Evolutionary conservation across 768 basidiomycete genomes (phyloP).

Genomic region (Lentinus tigrinus): DNA sequence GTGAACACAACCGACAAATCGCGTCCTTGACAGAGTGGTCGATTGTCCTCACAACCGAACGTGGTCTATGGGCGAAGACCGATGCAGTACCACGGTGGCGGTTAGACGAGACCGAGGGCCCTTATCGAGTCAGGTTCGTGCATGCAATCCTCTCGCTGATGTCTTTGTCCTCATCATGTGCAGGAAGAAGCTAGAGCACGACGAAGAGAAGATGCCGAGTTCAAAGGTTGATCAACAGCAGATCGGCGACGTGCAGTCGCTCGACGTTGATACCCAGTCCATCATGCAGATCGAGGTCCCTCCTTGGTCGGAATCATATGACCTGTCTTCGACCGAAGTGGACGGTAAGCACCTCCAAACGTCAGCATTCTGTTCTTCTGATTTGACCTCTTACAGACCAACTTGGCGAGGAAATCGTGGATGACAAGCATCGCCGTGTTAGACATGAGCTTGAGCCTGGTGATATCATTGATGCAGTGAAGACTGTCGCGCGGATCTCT

Average conservation of each 20-base stretch:
- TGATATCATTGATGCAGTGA: constrained; percentile 84
- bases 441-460: constrained; percentile 86
- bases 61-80: constrained; percentile 77
- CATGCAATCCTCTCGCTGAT: background rate
- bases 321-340: constrained; percentile 59
- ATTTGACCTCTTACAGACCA: constrained; percentile 34
- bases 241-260: constrained; percentile 50
- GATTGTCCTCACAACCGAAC: constrained; percentile 63
- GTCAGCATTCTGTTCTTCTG: background rate
- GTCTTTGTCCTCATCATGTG: constrained; percentile 3
- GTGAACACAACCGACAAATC: constrained; percentile 74
- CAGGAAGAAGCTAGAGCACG: constrained; percentile 78
- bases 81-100: constrained; percentile 59
- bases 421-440: constrained; percentile 86
- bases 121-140: constrained; percentile 77
- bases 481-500: constrained; percentile 82
- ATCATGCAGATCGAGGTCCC: constrained; percentile 58
- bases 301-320: constrained; percentile 73
- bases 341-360: constrained; percentile 43
- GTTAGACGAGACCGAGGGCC: constrained; percentile 91
- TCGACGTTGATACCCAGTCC: constrained; percentile 50
- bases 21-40: constrained; percentile 60
- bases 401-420: constrained; percentile 74
- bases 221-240: constrained; percentile 47
- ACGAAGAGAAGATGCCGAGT: constrained; percentile 43